Percentiles rank a stretch among this genome's conserved stretches.
phyloP scores from a whole-genome alignment of 352 stramenopile species.

The Pythium graminicola region DNA sequence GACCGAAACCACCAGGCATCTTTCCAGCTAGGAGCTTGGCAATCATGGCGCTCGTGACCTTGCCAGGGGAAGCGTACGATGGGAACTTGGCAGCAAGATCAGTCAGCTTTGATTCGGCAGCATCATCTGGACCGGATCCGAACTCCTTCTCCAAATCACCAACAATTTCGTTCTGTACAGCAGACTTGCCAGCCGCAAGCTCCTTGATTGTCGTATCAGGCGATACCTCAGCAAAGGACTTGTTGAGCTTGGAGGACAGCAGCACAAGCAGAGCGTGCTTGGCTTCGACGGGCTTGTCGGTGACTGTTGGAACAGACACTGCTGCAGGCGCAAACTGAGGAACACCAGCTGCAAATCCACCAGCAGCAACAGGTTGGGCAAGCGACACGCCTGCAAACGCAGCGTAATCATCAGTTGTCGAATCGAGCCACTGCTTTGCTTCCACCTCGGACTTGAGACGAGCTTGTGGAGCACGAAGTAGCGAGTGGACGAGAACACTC shows the following conservation, averaged over 20 bases:
- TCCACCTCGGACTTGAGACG: slow-evolving; percentile 69
- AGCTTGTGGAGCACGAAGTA: slow-evolving; percentile 47
- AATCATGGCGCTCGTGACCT: slow-evolving; percentile 65
- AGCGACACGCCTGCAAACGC: slow-evolving; percentile 70
- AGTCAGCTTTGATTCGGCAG: slow-evolving; percentile 63
- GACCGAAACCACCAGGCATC: slow-evolving; percentile 78
- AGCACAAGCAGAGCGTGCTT: slow-evolving; percentile 75
- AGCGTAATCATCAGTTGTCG: slow-evolving; percentile 57
- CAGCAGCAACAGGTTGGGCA: slow-evolving; percentile 21
- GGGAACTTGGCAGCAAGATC: slow-evolving; percentile 67
- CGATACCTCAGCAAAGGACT: slow-evolving; percentile 56
- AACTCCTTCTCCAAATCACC: slow-evolving; percentile 86
- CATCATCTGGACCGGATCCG: slow-evolving; percentile 63
- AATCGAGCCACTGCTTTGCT: slow-evolving; percentile 77
- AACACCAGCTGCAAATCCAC: slow-evolving; percentile 20
- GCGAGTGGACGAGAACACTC: slow-evolving; percentile 64
- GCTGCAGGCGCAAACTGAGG: slow-evolving; percentile 36
- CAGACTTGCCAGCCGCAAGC: slow-evolving; percentile 70
- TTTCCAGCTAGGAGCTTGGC: slow-evolving; percentile 74
- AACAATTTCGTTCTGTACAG: slow-evolving; percentile 86
- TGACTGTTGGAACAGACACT: slow-evolving; percentile 47
- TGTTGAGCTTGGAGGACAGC: slow-evolving; percentile 69
- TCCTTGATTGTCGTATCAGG: slow-evolving; percentile 72
- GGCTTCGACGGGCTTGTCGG: slow-evolving; percentile 55
- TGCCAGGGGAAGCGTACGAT: slow-evolving; percentile 63